These are phyloP conservation scores for Amorphotheca resinae DNA, from an alignment of 495 filamentous ascomycete genomes.

Conservation along the genomic window DNA sequence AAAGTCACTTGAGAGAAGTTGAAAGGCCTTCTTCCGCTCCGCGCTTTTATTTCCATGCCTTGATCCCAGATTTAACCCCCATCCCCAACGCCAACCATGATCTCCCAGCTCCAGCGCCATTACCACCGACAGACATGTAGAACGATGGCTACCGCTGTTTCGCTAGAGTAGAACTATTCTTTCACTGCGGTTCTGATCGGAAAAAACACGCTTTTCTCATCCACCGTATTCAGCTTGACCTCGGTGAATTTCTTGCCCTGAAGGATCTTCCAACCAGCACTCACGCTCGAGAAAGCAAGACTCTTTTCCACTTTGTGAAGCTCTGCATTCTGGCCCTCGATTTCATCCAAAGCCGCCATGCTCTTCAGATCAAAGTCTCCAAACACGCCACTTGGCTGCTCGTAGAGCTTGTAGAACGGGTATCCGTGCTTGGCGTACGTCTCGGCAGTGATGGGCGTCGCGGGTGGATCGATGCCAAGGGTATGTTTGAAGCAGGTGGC, in stretches of 20 bases:
- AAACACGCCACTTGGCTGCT: conserved; percentile 14
- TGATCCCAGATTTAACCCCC: too few species aligned
- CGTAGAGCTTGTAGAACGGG: conserved; percentile 28
- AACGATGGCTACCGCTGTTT: too few species aligned
- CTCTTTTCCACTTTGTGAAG: background rate
- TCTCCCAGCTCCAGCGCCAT: too few species aligned
- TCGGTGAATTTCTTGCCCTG: background rate
- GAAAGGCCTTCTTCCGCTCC: too few species aligned
- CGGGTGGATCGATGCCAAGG: conserved; percentile 12
- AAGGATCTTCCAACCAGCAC: too few species aligned
- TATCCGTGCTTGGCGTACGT: conserved; percentile 23
- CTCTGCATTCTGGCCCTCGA: background rate
- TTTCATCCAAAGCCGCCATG: conserved; percentile 6
- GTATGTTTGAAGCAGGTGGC: background rate
- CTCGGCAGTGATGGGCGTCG: conserved; percentile 24
- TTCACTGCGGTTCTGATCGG: too few species aligned
- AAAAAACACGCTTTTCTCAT: conserved; percentile 1
- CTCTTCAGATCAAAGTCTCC: conserved; percentile 7
- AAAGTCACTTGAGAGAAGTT: too few species aligned
- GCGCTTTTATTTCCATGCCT: too few species aligned
- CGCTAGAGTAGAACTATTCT: too few species aligned
- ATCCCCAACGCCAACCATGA: too few species aligned
- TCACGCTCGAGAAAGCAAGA: conserved; percentile 1
- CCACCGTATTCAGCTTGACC: background rate
- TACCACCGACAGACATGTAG: too few species aligned